Evolutionary conservation across 1,284 basidiomycete genomes (phyloP), one percentile per base, ranked within the genome.

Genomic region (Cryptococcus jaspeensis): DNA sequence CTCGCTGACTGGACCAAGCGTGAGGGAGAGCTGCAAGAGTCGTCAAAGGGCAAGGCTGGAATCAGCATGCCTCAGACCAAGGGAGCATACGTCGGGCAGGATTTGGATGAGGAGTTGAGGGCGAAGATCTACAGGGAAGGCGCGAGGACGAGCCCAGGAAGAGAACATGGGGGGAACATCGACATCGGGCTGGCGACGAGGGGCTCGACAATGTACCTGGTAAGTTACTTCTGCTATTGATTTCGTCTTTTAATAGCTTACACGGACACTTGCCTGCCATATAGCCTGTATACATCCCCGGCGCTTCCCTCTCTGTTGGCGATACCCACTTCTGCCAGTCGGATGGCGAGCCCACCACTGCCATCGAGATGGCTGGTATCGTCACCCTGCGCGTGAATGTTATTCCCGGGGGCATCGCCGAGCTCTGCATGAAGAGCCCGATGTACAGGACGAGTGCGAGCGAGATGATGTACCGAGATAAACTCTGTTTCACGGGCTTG

Each of bases 311-410:
- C 5, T 88, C 87, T 0, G 84, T 90, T 18, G 89, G 89, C 2
- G 89, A 90, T 69, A 75, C 89, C 36, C 88, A 91, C 70, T 90
- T 90, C 76, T 87, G 86, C 35, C 88, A 90, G 73, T 87, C 87
- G 28, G 88, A 90, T 78, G 87, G 87, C 59, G 87, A 88, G 79
- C 61, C 61, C 11, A 69, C 61, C 16, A 64, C 61, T n/a, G 61
- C 53, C 12, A 56, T 66, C 43, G 60, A 52, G 20, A 71, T 87
- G 86, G 86, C 87, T 1, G 88, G 88, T 12, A 84, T 87, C 56
- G 83, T 88, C 61, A 90, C 87, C 5, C 84, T 91, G 67, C 85
- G 81, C 52, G 85, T 84, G 18, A 85, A 83, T 69, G 82, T 90
- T 58, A 86, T 90, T 78, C 89, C 88, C 67, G 84, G 82, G 16